phyloP scores from a whole-genome alignment of 352 stramenopile genomes.

The Globisporangium nagaii region DNA sequence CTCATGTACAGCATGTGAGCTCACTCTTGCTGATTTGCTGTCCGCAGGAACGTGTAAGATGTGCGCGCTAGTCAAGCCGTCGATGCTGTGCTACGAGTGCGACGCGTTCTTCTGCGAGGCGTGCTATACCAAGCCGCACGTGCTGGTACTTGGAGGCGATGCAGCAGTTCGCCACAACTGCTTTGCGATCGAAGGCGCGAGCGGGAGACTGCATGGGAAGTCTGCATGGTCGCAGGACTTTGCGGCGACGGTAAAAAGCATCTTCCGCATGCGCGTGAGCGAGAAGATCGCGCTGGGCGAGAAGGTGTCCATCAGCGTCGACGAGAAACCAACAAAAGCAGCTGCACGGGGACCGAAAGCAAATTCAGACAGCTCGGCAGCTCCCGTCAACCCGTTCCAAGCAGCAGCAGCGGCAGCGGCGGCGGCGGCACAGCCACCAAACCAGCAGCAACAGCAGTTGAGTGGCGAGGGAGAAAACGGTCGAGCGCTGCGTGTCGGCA shows the following conservation, averaged over 20 bases:
- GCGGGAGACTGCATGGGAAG: constrained; percentile 40
- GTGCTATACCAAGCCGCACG: constrained; percentile 50
- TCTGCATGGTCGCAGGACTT: constrained; percentile 38
- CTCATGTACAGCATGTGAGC: background rate
- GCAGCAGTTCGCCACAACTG: constrained; percentile 32
- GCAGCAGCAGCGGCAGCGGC: background rate
- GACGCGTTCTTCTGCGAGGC: constrained; percentile 55
- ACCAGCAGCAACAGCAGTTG: background rate
- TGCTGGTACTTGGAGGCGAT: constrained; percentile 30
- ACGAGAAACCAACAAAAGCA: background rate
- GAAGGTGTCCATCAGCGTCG: background rate
- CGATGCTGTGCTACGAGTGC: constrained; percentile 65
- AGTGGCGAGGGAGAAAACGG: too few species aligned
- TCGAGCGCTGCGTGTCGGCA: background rate
- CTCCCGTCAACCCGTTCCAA: background rate
- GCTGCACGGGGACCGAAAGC: background rate
- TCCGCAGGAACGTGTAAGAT: constrained; percentile 36
- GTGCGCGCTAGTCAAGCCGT: constrained; percentile 27
- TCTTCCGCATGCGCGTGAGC: constrained; percentile 22
- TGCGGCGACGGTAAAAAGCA: constrained; percentile 18
- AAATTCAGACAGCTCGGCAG: background rate
- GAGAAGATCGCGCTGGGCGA: constrained; percentile 16
- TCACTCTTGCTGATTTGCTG: background rate
- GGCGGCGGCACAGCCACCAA: background rate
- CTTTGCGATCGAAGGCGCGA: constrained; percentile 50